Evolutionary conservation across 345 rosid species (phyloP).

Genomic region (Camelina hispida): DNA sequence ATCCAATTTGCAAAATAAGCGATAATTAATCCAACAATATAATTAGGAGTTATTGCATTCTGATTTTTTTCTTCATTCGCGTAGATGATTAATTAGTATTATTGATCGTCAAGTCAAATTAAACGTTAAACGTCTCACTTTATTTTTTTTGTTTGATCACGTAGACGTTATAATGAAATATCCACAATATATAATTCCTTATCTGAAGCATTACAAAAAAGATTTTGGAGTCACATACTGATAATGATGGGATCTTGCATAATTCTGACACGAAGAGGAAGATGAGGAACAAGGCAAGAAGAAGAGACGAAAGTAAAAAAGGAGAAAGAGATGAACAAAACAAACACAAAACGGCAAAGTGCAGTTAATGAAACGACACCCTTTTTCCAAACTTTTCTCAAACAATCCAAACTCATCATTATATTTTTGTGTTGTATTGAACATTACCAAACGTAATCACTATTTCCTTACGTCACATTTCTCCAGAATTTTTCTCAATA

Average conservation of each 20-base stretch:
- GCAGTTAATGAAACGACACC: slow-evolving; percentile 39
- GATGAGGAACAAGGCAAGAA: slow-evolving; percentile 33
- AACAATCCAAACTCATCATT: slow-evolving; percentile 7
- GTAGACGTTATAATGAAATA: too few relatives aligned
- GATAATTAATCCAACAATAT: too few relatives aligned
- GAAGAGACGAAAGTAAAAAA: slow-evolving; percentile 34
- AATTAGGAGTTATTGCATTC: too few relatives aligned
- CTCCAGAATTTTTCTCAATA: background rate
- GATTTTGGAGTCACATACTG: background rate
- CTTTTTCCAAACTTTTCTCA: slow-evolving; percentile 34
- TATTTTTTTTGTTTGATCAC: too few relatives aligned
- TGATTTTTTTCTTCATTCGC: too few relatives aligned
- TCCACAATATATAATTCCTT: background rate
- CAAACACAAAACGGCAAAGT: slow-evolving; percentile 46
- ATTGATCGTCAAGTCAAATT: too few relatives aligned
- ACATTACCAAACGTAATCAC: slow-evolving; percentile 23
- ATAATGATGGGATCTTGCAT: slow-evolving; percentile 37
- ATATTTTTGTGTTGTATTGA: slow-evolving; percentile 15
- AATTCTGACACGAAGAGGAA: slow-evolving; percentile 38
- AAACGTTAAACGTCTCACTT: too few relatives aligned
- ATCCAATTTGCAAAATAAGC: too few relatives aligned
- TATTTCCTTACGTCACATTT: slow-evolving; percentile 31
- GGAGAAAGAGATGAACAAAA: slow-evolving; percentile 29
- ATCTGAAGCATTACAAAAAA: background rate
- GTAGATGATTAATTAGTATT: too few relatives aligned